phyloP scores from a whole-genome alignment of 148 eudicot genomes.

The Bassia scoparia region DNA sequence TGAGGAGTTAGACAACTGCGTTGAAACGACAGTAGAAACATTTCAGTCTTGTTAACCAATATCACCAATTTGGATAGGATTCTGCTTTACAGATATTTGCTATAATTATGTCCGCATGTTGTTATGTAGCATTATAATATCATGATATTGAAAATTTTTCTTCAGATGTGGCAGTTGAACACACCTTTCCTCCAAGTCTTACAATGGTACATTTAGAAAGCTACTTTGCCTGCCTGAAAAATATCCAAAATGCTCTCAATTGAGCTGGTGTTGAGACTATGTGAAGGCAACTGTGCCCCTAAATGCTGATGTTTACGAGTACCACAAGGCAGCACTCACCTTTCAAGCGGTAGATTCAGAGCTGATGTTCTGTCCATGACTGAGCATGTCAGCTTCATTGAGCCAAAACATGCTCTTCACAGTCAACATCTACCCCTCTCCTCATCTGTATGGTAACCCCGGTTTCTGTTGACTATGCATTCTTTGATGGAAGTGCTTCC shows the following conservation, averaged over 20 bases:
- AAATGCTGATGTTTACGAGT: conserved; percentile 75
- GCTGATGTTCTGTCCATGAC: conserved; percentile 54
- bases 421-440: conserved; percentile 85
- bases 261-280: conserved; percentile 57
- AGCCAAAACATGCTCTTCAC: conserved; percentile 64
- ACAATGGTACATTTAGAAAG: conserved; percentile 51
- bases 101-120: neutral
- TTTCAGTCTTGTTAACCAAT: too few species aligned
- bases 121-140: neutral
- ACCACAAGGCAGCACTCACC: conserved; percentile 53
- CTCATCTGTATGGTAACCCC: conserved; percentile 60
- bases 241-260: conserved; percentile 80
- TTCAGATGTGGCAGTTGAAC: conserved; percentile 82
- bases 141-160: neutral
- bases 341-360: conserved; percentile 75
- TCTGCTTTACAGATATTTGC: neutral
- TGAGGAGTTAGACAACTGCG: neutral
- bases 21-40: neutral
- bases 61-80: too few species aligned
- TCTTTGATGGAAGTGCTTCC: conserved; percentile 58
- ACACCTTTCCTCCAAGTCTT: conserved; percentile 72
- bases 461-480: conserved; percentile 69
- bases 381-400: conserved; percentile 55
- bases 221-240: conserved; percentile 75
- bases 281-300: conserved; percentile 79